These are phyloP conservation scores for Xylaria curta DNA, from an alignment of 495 filamentous ascomycete species.

Conservation along the genomic window DNA sequence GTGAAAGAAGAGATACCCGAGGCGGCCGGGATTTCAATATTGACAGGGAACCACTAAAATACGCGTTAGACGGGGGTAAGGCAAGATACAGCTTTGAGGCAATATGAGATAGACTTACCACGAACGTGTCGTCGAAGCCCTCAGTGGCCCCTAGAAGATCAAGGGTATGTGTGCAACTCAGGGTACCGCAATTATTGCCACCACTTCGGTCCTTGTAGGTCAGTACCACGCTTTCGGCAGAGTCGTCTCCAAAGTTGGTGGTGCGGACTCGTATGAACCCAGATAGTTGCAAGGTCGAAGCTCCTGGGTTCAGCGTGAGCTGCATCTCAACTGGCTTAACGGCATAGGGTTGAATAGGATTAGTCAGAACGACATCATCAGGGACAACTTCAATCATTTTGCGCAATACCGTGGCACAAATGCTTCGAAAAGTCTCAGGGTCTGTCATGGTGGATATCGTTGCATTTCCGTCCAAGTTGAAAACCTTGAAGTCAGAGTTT, in stretches of 20 bases:
- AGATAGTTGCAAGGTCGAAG: conserved; percentile 44
- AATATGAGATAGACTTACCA: conserved; percentile 43
- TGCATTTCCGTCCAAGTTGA: conserved; percentile 60
- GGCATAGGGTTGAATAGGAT: conserved; percentile 61
- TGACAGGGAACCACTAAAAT: conserved; percentile 53
- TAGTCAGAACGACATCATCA: conserved; percentile 54
- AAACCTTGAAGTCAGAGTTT: conserved; percentile 64
- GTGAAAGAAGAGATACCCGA: conserved; percentile 56
- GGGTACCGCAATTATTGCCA: conserved; percentile 69
- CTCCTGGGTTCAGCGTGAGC: conserved; percentile 48
- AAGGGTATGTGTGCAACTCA: conserved; percentile 51
- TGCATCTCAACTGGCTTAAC: conserved; percentile 64
- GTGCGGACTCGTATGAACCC: conserved; percentile 54
- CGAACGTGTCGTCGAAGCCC: conserved; percentile 67
- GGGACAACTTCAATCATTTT: conserved; percentile 70
- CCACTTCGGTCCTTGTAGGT: conserved; percentile 94
- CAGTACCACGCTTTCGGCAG: conserved; percentile 60
- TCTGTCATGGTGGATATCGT: conserved; percentile 59
- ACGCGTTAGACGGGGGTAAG: conserved; percentile 24
- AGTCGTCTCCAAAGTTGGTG: conserved; percentile 41
- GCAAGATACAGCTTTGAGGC: neutral
- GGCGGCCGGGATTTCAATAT: conserved; percentile 42
- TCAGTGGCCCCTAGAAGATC: conserved; percentile 53
- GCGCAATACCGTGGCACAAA: conserved; percentile 60
- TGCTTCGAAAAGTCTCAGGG: conserved; percentile 47